Conservation (phyloP, 441 rosid species). For the Dalechampia spathulata region DNA sequence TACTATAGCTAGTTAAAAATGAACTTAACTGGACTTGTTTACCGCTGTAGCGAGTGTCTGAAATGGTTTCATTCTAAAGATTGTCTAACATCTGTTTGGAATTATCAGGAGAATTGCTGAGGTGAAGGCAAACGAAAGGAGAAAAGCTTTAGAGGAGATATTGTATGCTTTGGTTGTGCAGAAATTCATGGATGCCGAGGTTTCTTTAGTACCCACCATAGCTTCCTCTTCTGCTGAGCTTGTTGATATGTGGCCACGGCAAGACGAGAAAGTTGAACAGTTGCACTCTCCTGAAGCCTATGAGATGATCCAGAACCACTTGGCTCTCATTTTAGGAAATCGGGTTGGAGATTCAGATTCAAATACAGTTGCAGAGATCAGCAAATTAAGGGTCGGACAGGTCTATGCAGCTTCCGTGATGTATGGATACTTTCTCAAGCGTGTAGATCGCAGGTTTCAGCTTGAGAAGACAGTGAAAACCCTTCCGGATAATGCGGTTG, state of each 20-base stretch:
- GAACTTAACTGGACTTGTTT: no score
- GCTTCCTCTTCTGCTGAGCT: conserved; percentile 39
- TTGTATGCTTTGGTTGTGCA: conserved; percentile 81
- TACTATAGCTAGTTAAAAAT: no score
- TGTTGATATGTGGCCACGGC: conserved; percentile 57
- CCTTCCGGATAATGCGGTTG: conserved; percentile 51
- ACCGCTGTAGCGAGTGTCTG: no score
- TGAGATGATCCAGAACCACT: conserved; percentile 93
- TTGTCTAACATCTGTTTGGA: no score
- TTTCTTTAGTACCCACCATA: conserved; percentile 61
- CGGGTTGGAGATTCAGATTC: conserved; percentile 51
- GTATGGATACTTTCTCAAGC: conserved; percentile 91
- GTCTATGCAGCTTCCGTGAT: conserved; percentile 94
- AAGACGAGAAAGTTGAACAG: conserved; percentile 54
- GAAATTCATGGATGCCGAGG: conserved; percentile 83
- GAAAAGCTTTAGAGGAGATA: conserved; percentile 72
- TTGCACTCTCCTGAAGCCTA: conserved; percentile 85
- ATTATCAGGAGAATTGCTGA: conserved; percentile 78
- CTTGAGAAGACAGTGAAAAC: conserved; percentile 83
- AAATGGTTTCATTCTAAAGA: no score
- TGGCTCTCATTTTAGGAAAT: conserved; percentile 68
- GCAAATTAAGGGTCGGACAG: conserved; percentile 89
- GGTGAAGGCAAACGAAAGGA: conserved; percentile 82
- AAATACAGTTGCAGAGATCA: conserved; percentile 54
- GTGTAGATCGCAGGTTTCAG: conserved; percentile 90